Conservation (phyloP, 225 moss, liverwort and hornwort species). For the Antitrichia curtipendula region DNA sequence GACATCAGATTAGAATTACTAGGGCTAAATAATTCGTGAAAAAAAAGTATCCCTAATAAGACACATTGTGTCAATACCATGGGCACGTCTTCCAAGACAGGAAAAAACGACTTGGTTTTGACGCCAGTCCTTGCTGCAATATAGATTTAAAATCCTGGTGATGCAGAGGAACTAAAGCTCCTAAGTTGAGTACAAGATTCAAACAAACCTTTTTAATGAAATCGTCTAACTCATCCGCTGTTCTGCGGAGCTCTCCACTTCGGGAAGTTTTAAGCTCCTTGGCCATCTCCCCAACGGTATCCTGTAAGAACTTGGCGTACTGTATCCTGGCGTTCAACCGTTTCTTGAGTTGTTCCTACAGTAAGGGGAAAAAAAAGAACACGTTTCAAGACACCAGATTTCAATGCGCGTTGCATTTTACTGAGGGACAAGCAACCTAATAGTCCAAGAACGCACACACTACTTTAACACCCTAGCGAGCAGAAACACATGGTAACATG, state of each 20-base stretch:
- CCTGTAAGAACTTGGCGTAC: constrained; percentile 96
- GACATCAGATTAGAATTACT: background rate
- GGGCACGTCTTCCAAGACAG: background rate
- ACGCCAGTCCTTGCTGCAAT: background rate
- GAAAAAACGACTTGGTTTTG: background rate
- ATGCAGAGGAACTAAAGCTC: background rate
- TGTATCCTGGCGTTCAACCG: constrained; percentile 92
- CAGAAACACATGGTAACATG: background rate
- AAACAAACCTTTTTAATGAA: constrained; percentile 76
- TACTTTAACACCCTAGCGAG: background rate
- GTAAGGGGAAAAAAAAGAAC: background rate
- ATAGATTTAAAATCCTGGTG: background rate
- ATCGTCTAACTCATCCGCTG: constrained; percentile 77
- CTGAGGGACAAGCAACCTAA: background rate
- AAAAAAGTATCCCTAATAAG: background rate
- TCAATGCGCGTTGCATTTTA: background rate
- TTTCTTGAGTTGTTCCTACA: constrained; percentile 86
- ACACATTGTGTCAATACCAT: background rate
- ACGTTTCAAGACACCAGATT: background rate
- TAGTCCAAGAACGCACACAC: background rate
- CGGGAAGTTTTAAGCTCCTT: constrained; percentile 82
- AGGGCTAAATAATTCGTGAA: background rate
- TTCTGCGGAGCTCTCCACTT: constrained; percentile 85
- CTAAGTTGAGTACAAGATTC: background rate
- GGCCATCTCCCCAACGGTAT: constrained; percentile 98